Conservation (phyloP, 2,329 filamentous ascomycete species). For the Dothiorella sarmentorum region DNA sequence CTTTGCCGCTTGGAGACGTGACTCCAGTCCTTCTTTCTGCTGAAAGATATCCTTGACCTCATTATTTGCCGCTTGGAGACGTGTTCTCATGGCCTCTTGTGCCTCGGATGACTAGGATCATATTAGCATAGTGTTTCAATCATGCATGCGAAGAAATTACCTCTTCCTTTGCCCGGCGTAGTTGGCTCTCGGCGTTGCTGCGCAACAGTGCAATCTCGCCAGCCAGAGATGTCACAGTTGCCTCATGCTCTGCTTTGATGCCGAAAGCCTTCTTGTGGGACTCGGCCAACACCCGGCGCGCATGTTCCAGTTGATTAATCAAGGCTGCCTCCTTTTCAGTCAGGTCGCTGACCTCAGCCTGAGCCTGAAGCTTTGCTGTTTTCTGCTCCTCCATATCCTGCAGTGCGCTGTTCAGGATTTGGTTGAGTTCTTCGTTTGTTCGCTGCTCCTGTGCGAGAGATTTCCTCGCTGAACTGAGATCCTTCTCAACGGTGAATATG, state of each 20-base stretch:
- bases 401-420: constrained; percentile 26
- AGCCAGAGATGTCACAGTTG: background rate
- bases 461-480: background rate
- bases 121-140: background rate
- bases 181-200: background rate
- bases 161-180: background rate
- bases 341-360: constrained; percentile 27
- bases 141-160: background rate
- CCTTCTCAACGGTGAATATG: background rate
- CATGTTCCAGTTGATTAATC: constrained; percentile 22
- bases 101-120: too few species aligned
- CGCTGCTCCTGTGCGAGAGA: constrained; percentile 18
- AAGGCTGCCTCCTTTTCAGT: constrained; percentile 23
- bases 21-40: too few species aligned
- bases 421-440: constrained; percentile 31
- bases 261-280: background rate
- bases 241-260: background rate
- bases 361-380: constrained; percentile 16
- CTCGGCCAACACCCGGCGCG: background rate
- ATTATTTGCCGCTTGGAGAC: constrained; percentile 20
- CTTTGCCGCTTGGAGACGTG: too few species aligned
- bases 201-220: constrained; percentile 3
- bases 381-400: constrained; percentile 27
- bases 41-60: constrained; percentile 23
- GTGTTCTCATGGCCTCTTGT: constrained; percentile 13